Base-by-base conservation (phyloP, 805 yeast genomes). In the Starmerella sp. region DNA sequence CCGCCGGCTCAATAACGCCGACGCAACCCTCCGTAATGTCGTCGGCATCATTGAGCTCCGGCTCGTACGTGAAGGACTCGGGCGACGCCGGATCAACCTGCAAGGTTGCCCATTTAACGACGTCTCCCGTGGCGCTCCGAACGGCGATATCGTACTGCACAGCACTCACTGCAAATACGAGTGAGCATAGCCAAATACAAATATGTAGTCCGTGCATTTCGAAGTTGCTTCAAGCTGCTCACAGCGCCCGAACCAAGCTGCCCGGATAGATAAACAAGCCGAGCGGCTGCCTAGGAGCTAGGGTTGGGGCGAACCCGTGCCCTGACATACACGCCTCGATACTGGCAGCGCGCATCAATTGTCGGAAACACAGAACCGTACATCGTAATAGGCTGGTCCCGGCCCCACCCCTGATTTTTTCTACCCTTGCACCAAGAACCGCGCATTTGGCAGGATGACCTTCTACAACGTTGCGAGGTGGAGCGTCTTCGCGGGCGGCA, bases 401-500 rank as follows among this genome's bases (percentile, higher is more conserved):
- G 34, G 34, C 48, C 36, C 48, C 48, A 32, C 43, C 32, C 45
- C 50, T 50, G 48, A 28, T 45, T 45, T 52, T 52, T 42, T 14
- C 41, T 11, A 41, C 46, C 37, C 32, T 43, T 46, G 50, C 36
- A 31, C 43, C 11, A 30, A 32, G 28, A 34, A 31, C 28, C 44
- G 32, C n/a, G 30, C 34, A 43, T 34, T 51, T 56, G 55, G 48
- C 36, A 60, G 48, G 42, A 62, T 62, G 55, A 56, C 65, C 17
- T 52, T 60, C 51, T 61, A 56, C 60, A 63, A 63, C 65, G 66
- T 63, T 67, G 80, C 90, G 69, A 87, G 97, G 83, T 91, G 93
- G 83, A 76, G 95, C 63, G 84, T 95, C 54, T 79, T 91, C 63
- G 91, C 86, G 53, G 80, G 87, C 63, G 98, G 98, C 71, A 75